phyloP scores from a whole-genome alignment of 225 moss, liverwort and hornwort species.

The Marchantia polymorpha region DNA sequence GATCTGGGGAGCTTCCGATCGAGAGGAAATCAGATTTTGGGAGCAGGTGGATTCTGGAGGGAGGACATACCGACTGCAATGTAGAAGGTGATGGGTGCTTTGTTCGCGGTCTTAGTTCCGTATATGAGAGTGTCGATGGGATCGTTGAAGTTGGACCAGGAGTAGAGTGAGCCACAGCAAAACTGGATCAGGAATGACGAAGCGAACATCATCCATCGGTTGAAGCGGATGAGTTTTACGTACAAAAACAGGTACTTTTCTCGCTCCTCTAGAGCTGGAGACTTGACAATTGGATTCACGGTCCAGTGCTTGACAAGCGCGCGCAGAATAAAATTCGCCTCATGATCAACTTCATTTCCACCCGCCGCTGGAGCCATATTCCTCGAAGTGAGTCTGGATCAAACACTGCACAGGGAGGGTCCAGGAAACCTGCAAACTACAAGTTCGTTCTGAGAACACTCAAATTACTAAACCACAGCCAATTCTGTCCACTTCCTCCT shows the following conservation, averaged over 20 bases:
- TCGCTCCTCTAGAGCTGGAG: constrained; percentile 27
- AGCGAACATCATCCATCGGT: constrained; percentile 63
- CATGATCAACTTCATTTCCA: no score
- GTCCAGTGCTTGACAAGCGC: constrained; percentile 54
- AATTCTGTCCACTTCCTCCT: no score
- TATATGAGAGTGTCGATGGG: constrained; percentile 69
- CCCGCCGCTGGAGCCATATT: no score
- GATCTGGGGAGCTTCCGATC: no score
- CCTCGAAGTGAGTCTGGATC: no score
- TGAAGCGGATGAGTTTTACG: constrained; percentile 48
- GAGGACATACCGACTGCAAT: constrained; percentile 56
- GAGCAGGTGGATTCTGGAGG: background rate
- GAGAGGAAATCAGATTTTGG: background rate
- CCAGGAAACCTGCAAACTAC: no score
- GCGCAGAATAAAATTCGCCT: no score
- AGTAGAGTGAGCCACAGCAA: constrained; percentile 72
- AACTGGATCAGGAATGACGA: constrained; percentile 70
- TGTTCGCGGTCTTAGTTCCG: constrained; percentile 53
- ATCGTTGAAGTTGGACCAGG: constrained; percentile 72
- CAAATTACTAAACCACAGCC: no score
- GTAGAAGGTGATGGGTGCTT: constrained; percentile 60
- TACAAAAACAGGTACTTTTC: constrained; percentile 53
- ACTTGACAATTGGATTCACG: constrained; percentile 47
- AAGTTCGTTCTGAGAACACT: no score
- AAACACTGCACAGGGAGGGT: no score